Conservation (phyloP, 2,329 filamentous ascomycete species). For the Ophiobolus disseminans region DNA sequence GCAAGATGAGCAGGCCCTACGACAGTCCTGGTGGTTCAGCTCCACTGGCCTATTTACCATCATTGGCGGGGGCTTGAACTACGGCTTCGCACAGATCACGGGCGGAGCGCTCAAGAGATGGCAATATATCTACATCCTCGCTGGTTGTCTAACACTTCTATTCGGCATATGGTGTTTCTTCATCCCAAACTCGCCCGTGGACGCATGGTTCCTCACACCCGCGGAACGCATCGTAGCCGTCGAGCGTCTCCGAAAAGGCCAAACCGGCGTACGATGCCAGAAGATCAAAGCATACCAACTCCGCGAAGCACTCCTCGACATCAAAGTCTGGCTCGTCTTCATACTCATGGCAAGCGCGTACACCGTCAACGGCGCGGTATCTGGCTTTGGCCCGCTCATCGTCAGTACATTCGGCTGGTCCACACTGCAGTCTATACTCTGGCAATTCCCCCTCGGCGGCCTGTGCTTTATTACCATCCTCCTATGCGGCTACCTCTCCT, state of each 20-base stretch:
- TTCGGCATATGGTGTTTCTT: slow-evolving; percentile 73
- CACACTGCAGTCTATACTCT: slow-evolving; percentile 50
- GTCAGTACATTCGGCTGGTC: slow-evolving; percentile 53
- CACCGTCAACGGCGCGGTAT: slow-evolving; percentile 58
- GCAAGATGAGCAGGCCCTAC: slow-evolving; percentile 54
- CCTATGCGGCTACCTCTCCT: slow-evolving; percentile 69
- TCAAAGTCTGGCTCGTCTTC: slow-evolving; percentile 52
- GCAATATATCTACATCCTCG: slow-evolving; percentile 74
- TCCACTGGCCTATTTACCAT: slow-evolving; percentile 56
- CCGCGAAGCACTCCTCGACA: slow-evolving; percentile 56
- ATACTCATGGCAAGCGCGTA: slow-evolving; percentile 60
- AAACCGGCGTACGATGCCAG: slow-evolving; percentile 61
- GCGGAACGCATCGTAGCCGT: slow-evolving; percentile 66
- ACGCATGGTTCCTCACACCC: slow-evolving; percentile 71
- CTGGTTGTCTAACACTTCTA: slow-evolving; percentile 59
- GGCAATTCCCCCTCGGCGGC: slow-evolving; percentile 76
- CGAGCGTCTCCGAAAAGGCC: slow-evolving; percentile 55
- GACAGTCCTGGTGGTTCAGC: slow-evolving; percentile 71
- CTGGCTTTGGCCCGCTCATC: slow-evolving; percentile 48
- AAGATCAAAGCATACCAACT: slow-evolving; percentile 61
- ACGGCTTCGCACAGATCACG: slow-evolving; percentile 49
- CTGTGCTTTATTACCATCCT: slow-evolving; percentile 73
- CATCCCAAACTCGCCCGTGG: slow-evolving; percentile 69
- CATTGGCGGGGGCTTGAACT: slow-evolving; percentile 42
- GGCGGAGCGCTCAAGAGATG: slow-evolving; percentile 57